Evolutionary conservation across 2,329 filamentous ascomycete genomes (phyloP), one percentile per base, ranked within the genome.

Genomic region (Capronia americana): DNA sequence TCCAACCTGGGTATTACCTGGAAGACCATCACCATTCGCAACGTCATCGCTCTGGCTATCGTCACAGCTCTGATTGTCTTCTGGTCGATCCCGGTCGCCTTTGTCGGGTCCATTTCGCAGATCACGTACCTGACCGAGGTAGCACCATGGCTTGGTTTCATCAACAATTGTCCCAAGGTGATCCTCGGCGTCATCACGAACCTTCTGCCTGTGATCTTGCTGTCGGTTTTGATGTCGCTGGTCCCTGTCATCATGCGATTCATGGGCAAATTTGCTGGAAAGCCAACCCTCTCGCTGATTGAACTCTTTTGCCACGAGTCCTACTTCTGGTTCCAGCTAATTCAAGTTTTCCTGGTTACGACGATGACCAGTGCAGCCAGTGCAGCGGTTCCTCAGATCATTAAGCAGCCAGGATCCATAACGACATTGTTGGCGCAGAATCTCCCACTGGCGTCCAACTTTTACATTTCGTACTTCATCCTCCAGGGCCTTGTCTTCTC

Each of bases 391-490:
- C 80, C 85, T 26, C 73, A 87, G 23, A 88, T 96, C 56, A 81
- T 88, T 14, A 46, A 87, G 0, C 73, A 92, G 3, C 92, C 93
- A 0, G 76, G 81, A 2, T 79, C 79, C 0, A 86, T 88, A 6
- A 87, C 92, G 0, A 79, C 76, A 0, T 79, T 96, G 46, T 84
- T 97, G 3, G 90, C 93, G 0, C 74, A 83, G 17, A 90, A 91
- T 65, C 83, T 99, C 5, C 95, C 95, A 20, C 89, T 87, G 63
- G 89, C 92, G 0, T 93, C 93, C 67, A 98, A 96, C 79, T 96
- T 98, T 76, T 99, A 97, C 78, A 89, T 98, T 23, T 92, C 90
- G 0, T 99, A 98, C 80, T 96, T 99, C 71, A 87, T 98, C 34
- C 87, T 99, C 2, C 95, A 98, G 78, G 96, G 94, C 38, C 79